phyloP scores from a whole-genome alignment of 352 stramenopile species.

The Phytophthora constricta region DNA sequence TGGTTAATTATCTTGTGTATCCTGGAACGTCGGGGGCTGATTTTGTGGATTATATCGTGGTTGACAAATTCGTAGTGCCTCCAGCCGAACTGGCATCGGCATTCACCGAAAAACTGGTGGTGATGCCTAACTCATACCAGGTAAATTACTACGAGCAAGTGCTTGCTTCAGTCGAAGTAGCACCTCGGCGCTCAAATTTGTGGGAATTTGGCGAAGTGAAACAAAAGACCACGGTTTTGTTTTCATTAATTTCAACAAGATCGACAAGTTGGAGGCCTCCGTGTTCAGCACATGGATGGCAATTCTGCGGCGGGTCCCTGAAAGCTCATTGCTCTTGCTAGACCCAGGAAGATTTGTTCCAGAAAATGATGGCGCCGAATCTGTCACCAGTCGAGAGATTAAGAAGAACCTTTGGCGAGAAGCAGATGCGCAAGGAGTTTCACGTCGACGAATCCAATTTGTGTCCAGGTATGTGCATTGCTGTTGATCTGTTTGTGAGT shows the following conservation, averaged over 20 bases:
- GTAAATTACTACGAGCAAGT: constrained; percentile 72
- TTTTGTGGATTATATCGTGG: constrained; percentile 83
- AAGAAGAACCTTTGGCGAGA: constrained; percentile 59
- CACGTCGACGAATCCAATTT: constrained; percentile 57
- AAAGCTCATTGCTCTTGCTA: constrained; percentile 64
- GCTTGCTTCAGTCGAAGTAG: constrained; percentile 14
- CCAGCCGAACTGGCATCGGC: constrained; percentile 42
- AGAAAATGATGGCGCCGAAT: constrained; percentile 25
- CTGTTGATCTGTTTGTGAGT: not conserved
- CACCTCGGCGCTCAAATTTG: constrained; percentile 22
- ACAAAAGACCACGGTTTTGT: constrained; percentile 38
- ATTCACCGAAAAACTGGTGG: constrained; percentile 78
- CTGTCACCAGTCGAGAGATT: constrained; percentile 37
- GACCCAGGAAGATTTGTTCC: constrained; percentile 40
- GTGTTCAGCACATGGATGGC: constrained; percentile 80
- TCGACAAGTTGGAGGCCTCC: constrained; percentile 81
- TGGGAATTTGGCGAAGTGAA: constrained; percentile 19
- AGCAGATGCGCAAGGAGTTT: constrained; percentile 60
- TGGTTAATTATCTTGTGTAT: constrained; percentile 88
- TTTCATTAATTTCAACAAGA: constrained; percentile 91
- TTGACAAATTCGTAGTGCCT: constrained; percentile 60
- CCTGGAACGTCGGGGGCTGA: constrained; percentile 75
- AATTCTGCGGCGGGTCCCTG: constrained; percentile 63
- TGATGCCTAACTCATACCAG: constrained; percentile 82
- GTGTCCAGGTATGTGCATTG: constrained; percentile 40